phyloP scores from a whole-genome alignment of 1,284 basidiomycete genomes.

The Dichomitus squalens region DNA sequence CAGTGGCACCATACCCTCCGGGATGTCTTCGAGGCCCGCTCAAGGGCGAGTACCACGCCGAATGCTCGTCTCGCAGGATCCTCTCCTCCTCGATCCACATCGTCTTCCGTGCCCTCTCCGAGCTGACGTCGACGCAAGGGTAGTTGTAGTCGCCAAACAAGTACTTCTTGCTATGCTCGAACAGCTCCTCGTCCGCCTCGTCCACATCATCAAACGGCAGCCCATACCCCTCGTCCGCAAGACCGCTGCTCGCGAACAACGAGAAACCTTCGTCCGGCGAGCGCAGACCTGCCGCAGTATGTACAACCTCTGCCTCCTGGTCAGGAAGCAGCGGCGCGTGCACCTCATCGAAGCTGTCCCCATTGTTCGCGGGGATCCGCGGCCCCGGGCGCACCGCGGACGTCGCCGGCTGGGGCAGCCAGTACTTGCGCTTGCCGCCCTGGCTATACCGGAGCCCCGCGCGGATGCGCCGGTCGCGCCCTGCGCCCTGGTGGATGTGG shows the following conservation, averaged over 20 bases:
- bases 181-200: constrained; percentile 71
- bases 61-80: constrained; percentile 66
- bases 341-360: constrained; percentile 57
- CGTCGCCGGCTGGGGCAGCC: constrained; percentile 74
- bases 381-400: constrained; percentile 29
- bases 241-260: constrained; percentile 33
- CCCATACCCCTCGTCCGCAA: constrained; percentile 58
- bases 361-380: constrained; percentile 46
- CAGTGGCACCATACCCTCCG: constrained; percentile 61
- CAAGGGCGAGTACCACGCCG: constrained; percentile 67
- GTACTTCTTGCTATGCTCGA: constrained; percentile 68
- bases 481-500: constrained; percentile 84
- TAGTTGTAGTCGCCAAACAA: constrained; percentile 94
- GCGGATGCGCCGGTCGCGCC: constrained; percentile 79
- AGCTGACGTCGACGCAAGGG: constrained; percentile 85
- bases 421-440: constrained; percentile 89
- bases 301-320: constrained; percentile 70
- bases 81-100: constrained; percentile 79
- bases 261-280: constrained; percentile 40
- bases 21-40: constrained; percentile 45
- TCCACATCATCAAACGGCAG: constrained; percentile 67
- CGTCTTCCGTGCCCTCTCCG: constrained; percentile 61
- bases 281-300: constrained; percentile 59
- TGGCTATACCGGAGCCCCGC: constrained; percentile 91
- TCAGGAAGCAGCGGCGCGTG: constrained; percentile 76